These are phyloP conservation scores for Boletus rubescentipes DNA, from an alignment of 768 basidiomycete genomes.

Conservation along the genomic window DNA sequence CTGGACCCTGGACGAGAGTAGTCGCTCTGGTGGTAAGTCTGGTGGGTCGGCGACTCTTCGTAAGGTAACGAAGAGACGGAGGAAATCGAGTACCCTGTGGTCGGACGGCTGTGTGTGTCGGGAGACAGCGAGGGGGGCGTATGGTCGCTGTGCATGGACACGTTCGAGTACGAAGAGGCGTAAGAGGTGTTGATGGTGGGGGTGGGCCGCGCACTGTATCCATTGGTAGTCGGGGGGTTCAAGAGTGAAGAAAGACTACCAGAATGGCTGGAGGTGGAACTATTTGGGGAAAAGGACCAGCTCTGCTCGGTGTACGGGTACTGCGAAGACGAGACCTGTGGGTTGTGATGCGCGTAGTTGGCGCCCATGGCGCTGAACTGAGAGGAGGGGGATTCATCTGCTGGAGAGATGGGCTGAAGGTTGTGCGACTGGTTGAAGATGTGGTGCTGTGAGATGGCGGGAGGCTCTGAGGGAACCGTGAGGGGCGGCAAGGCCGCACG, in stretches of 20 bases:
- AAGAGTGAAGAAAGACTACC: constrained; percentile 76
- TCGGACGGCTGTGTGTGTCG: constrained; percentile 69
- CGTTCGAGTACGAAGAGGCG: constrained; percentile 60
- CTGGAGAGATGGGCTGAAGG: constrained; percentile 65
- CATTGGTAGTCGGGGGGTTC: constrained; percentile 56
- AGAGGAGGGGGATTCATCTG: constrained; percentile 64
- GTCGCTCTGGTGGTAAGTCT: constrained; percentile 45
- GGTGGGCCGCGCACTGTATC: constrained; percentile 50
- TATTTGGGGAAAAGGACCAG: constrained; percentile 50
- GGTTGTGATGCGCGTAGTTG: constrained; percentile 28
- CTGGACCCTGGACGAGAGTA: constrained; percentile 75
- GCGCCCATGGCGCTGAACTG: constrained; percentile 43
- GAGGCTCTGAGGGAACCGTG: constrained; percentile 76
- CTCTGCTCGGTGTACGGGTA: constrained; percentile 66
- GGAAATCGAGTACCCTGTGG: constrained; percentile 83
- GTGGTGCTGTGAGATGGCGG: constrained; percentile 55
- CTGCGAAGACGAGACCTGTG: constrained; percentile 49
- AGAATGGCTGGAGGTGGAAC: constrained; percentile 60
- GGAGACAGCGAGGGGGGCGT: constrained; percentile 74
- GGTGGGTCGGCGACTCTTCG: constrained; percentile 49
- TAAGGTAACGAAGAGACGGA: constrained; percentile 77
- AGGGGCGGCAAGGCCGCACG: constrained; percentile 75
- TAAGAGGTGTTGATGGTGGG: constrained; percentile 76
- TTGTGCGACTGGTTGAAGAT: constrained; percentile 59
- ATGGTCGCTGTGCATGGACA: constrained; percentile 67